A percentile compares a stretch with the other conserved stretches of the same genome.
Conservation (phyloP, 768 basidiomycete genomes). For the Daedaleopsis sinensis region DNA sequence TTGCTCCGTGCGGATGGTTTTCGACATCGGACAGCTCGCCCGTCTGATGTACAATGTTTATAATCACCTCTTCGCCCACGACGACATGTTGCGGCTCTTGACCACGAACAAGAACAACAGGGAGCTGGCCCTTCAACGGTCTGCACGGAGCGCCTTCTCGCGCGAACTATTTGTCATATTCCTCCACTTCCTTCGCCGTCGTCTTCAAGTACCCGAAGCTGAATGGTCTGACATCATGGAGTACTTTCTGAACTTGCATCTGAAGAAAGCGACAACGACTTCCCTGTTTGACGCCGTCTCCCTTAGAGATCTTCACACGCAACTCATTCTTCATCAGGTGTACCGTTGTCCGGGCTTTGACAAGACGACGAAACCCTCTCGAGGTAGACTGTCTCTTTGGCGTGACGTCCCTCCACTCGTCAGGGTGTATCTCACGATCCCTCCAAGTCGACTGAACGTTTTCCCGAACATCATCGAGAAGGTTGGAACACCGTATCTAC, state of each 20-base stretch:
- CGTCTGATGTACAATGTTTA: neutral
- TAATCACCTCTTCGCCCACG: neutral
- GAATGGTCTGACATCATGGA: neutral
- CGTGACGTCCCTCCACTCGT: slow-evolving; percentile 36
- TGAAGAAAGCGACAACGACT: too few relatives aligned
- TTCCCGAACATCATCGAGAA: slow-evolving; percentile 28
- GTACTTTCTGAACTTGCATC: neutral
- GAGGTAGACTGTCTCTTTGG: slow-evolving; percentile 14
- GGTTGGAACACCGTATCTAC: slow-evolving; percentile 27
- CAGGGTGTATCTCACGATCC: slow-evolving; percentile 37
- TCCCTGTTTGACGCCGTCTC: neutral
- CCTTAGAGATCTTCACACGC: neutral
- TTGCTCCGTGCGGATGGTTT: neutral
- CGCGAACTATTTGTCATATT: slow-evolving; percentile 51
- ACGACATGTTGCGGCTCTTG: neutral
- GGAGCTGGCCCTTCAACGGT: slow-evolving; percentile 10
- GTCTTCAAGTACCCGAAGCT: slow-evolving; percentile 1
- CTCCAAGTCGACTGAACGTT: slow-evolving; percentile 29
- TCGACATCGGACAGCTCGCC: neutral
- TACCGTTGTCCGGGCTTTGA: neutral
- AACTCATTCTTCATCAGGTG: neutral
- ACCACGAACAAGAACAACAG: neutral
- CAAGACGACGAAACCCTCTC: neutral
- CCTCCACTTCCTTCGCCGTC: slow-evolving; percentile 39
- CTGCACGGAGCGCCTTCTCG: slow-evolving; percentile 42